A percentile compares a stretch with the other conserved stretches of the same genome.
Conservation (phyloP, 2,329 filamentous ascomycete species). For the Plenodomus lindquistii region DNA sequence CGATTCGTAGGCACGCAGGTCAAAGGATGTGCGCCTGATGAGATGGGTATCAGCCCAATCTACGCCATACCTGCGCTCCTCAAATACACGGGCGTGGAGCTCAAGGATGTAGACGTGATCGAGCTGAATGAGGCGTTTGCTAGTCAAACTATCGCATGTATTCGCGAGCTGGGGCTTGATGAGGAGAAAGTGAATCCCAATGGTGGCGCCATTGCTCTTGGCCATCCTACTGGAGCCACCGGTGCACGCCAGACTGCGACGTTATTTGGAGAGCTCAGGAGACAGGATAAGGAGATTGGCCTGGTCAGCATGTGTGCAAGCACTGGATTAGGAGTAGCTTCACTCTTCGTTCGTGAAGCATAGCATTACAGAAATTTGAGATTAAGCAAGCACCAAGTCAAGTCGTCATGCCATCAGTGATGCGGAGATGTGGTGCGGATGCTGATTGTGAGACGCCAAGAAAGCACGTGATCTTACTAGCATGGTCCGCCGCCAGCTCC, state of each 20-base stretch:
- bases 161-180: slow-evolving; percentile 66
- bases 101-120: slow-evolving; percentile 83
- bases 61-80: slow-evolving; percentile 78
- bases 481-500: neutral
- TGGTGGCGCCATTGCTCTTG: slow-evolving; percentile 80
- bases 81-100: slow-evolving; percentile 71
- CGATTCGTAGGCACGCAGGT: slow-evolving; percentile 95
- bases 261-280: slow-evolving; percentile 68
- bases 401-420: neutral
- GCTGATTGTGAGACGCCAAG: neutral
- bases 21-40: slow-evolving; percentile 83
- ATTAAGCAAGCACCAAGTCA: neutral
- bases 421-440: neutral
- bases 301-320: slow-evolving; percentile 82
- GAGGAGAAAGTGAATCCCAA: slow-evolving; percentile 78
- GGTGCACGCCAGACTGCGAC: slow-evolving; percentile 83
- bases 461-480: slow-evolving; percentile 1
- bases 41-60: slow-evolving; percentile 92
- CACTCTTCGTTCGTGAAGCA: slow-evolving; percentile 36
- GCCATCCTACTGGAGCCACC: slow-evolving; percentile 77
- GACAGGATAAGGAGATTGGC: slow-evolving; percentile 73
- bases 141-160: slow-evolving; percentile 93
- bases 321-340: slow-evolving; percentile 38
- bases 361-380: slow-evolving; percentile 3
- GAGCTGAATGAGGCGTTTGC: slow-evolving; percentile 98